Evolutionary conservation across 140 eudicot species (phyloP).

Genomic region (Cichorium intybus): DNA sequence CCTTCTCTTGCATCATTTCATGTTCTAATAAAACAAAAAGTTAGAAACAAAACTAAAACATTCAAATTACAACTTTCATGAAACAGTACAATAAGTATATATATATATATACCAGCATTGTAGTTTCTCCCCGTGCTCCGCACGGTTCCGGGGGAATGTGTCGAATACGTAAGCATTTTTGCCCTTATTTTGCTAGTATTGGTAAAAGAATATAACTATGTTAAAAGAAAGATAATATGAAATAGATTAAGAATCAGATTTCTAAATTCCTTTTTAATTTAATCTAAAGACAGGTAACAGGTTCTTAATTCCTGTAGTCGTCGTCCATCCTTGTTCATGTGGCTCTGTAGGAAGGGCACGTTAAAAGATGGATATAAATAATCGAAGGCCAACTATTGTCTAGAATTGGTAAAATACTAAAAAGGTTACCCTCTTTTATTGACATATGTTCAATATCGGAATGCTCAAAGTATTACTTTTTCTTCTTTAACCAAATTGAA

Average conservation of each 20-base stretch:
- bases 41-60: too few species aligned
- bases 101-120: too few species aligned
- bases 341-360: slow-evolving; percentile 2
- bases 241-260: slow-evolving; percentile 9
- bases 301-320: background rate
- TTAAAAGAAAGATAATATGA: slow-evolving; percentile 1
- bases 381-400: slow-evolving; percentile 4
- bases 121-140: too few species aligned
- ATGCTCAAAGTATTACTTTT: slow-evolving; percentile 20
- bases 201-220: too few species aligned
- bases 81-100: too few species aligned
- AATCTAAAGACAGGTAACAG: slow-evolving; percentile 2
- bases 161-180: too few species aligned
- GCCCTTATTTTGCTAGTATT: too few species aligned
- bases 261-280: slow-evolving; percentile 13
- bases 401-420: slow-evolving; percentile 17
- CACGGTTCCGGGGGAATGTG: too few species aligned
- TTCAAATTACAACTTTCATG: too few species aligned
- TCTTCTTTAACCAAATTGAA: slow-evolving; percentile 22
- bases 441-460: slow-evolving; percentile 25
- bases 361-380: slow-evolving; percentile 10
- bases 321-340: slow-evolving; percentile 17
- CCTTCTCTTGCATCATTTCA: too few species aligned
- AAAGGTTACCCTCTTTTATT: slow-evolving; percentile 26
- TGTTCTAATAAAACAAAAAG: too few species aligned